Evolutionary conservation across 192 early-diverging fungal genomes (phyloP).

Genomic region (Mortierella hygrophila): DNA sequence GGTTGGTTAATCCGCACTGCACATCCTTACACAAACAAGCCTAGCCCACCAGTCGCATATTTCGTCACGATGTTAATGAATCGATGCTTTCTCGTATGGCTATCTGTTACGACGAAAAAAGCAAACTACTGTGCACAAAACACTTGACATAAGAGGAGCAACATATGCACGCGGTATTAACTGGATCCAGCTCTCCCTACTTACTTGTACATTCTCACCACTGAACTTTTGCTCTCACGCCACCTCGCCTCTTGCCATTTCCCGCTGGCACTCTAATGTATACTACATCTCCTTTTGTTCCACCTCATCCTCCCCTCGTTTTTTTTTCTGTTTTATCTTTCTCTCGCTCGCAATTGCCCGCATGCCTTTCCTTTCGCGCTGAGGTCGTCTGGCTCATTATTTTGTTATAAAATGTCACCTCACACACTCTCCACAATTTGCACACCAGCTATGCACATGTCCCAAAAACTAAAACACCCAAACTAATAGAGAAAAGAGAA

Average conservation of each 20-base stretch:
- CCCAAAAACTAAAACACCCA: background rate
- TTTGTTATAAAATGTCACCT: background rate
- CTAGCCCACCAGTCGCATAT: background rate
- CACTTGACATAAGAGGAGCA: background rate
- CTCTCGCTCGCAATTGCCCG: background rate
- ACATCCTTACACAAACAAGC: slow-evolving; percentile 6
- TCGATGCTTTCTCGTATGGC: background rate
- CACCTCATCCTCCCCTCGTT: slow-evolving; percentile 5
- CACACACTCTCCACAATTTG: slow-evolving; percentile 12
- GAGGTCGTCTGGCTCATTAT: background rate
- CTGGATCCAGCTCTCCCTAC: slow-evolving; percentile 3
- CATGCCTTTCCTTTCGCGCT: background rate
- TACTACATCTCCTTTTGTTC: background rate
- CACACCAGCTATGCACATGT: background rate
- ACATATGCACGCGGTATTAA: background rate
- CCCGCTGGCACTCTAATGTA: background rate
- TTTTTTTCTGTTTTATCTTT: background rate
- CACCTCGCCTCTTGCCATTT: background rate
- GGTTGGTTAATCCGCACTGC: background rate
- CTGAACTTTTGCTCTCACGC: background rate
- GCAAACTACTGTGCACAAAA: background rate
- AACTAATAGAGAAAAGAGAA: slow-evolving; percentile 5
- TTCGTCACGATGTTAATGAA: slow-evolving; percentile 3
- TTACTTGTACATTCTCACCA: background rate
- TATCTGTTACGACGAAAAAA: background rate